These are phyloP conservation scores for Suillus placidus DNA, from an alignment of 768 basidiomycete species.

Conservation along the genomic window DNA sequence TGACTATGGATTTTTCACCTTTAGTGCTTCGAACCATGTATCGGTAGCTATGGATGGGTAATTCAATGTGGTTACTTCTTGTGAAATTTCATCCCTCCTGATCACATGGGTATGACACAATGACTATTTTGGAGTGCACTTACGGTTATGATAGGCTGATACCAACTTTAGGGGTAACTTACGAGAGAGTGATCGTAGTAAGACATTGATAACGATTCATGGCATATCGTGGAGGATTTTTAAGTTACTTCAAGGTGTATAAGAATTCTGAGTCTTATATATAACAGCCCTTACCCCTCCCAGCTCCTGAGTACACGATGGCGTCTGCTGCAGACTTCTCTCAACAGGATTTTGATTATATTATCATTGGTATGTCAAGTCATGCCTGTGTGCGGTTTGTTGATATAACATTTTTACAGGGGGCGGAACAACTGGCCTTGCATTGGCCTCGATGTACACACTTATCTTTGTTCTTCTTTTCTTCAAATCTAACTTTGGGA, in stretches of 20 bases:
- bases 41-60: not conserved
- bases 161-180: not conserved
- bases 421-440: slow-evolving; percentile 18
- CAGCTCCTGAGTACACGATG: slow-evolving; percentile 3
- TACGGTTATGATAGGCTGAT: not conserved
- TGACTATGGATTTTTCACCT: not conserved
- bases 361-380: slow-evolving; percentile 20
- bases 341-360: slow-evolving; percentile 19
- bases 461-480: not conserved
- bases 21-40: not conserved
- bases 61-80: not conserved
- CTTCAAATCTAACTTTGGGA: not conserved
- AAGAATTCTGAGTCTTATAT: not conserved
- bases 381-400: not conserved
- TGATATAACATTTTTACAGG: slow-evolving; percentile 10
- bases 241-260: not conserved
- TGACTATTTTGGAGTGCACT: too few species aligned
- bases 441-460: slow-evolving; percentile 20
- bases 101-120: not conserved
- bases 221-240: not conserved
- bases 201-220: not conserved
- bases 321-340: slow-evolving; percentile 15
- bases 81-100: not conserved
- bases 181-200: not conserved
- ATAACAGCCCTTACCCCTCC: not conserved